Percentiles rank a stretch among this genome's conserved stretches.
Conservation (phyloP, 2,329 filamentous ascomycete species). For the Aurifilum marmelostoma region DNA sequence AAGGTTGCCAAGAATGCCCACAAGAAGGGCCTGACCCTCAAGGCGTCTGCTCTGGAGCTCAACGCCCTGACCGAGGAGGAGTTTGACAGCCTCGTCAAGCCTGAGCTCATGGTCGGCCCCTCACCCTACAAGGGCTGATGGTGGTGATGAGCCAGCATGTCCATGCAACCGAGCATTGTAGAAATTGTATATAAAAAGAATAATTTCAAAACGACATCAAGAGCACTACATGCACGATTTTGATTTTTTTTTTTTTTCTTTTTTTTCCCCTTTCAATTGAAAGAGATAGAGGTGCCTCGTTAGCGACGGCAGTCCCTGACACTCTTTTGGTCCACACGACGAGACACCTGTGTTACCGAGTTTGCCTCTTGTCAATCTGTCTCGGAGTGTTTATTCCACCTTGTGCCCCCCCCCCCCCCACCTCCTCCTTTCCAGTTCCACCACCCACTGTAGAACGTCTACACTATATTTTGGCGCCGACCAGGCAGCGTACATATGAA, state of each 20-base stretch:
- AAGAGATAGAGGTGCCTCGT: too few species aligned
- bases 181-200: background rate
- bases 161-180: background rate
- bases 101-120: slow-evolving; percentile 93
- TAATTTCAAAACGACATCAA: background rate
- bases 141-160: background rate
- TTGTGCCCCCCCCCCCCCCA: too few species aligned
- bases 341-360: too few species aligned
- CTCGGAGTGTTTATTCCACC: too few species aligned
- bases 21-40: slow-evolving; percentile 94
- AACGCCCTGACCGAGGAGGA: slow-evolving; percentile 85
- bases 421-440: too few species aligned
- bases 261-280: too few species aligned
- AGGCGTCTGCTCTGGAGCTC: slow-evolving; percentile 91
- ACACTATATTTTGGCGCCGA: background rate
- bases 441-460: too few species aligned
- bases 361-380: too few species aligned
- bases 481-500: background rate
- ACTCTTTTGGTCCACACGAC: too few species aligned
- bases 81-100: slow-evolving; percentile 86
- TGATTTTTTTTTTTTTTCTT: background rate
- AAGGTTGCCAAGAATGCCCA: slow-evolving; percentile 99
- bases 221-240: background rate
- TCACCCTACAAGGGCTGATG: slow-evolving; percentile 59
- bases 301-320: too few species aligned